These are phyloP conservation scores for Cryptosporidium canis DNA, from an alignment of 169 alveolate genomes.

Conservation along the genomic window DNA sequence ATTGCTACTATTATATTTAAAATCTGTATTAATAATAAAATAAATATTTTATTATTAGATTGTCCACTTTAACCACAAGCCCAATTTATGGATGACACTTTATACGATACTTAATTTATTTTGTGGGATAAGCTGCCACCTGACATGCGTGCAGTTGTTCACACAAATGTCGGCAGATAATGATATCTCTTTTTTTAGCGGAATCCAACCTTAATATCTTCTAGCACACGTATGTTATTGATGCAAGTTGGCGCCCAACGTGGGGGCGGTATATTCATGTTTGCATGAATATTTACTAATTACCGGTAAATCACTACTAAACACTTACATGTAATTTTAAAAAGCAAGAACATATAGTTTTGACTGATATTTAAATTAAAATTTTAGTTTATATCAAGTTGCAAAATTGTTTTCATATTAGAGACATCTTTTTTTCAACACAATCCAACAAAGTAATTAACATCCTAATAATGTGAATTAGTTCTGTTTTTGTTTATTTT, in stretches of 20 bases:
- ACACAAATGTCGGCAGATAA: conserved; percentile 75
- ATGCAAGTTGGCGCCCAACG: conserved; percentile 74
- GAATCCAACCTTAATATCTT: conserved; percentile 54
- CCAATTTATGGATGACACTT: not conserved
- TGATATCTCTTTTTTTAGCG: conserved; percentile 72
- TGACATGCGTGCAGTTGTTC: conserved; percentile 75
- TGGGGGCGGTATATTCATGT: conserved; percentile 73
- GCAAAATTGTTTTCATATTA: too few relatives aligned
- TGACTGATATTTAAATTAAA: not conserved
- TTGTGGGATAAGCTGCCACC: conserved; percentile 61
- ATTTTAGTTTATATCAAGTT: not conserved
- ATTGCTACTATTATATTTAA: not conserved
- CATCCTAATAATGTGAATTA: not conserved
- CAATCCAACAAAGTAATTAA: not conserved
- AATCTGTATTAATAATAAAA: not conserved
- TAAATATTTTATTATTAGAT: conserved; percentile 7
- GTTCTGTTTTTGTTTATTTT: not conserved
- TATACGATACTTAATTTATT: conserved; percentile 6
- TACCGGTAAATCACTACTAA: conserved; percentile 28
- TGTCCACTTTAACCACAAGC: not conserved
- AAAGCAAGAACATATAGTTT: too few relatives aligned
- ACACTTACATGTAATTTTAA: not conserved
- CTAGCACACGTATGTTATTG: conserved; percentile 74
- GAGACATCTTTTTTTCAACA: too few relatives aligned
- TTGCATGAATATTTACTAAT: not conserved